Conservation (phyloP, 345 rosid genomes). For the Pistacia atlantica region DNA sequence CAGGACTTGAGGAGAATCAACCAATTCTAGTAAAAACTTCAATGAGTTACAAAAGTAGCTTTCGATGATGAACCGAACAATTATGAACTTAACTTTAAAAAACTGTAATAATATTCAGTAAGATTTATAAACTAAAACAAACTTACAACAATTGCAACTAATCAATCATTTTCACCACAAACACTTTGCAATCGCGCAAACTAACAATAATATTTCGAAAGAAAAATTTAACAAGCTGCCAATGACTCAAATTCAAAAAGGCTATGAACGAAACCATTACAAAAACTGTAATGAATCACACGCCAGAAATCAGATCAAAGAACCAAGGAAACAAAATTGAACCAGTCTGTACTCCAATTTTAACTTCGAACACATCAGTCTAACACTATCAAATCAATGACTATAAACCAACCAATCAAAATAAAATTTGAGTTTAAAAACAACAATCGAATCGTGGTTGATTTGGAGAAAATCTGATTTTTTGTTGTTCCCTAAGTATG, state of each 20-base stretch:
- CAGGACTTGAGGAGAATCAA: too few relatives aligned
- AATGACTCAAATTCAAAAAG: background rate
- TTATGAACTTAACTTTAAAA: background rate
- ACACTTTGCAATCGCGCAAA: too few relatives aligned
- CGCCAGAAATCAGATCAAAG: background rate
- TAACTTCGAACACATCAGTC: background rate
- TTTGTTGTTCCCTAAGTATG: too few relatives aligned
- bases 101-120: too few relatives aligned
- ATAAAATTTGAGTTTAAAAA: background rate
- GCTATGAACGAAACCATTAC: background rate
- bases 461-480: too few relatives aligned
- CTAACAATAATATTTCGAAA: too few relatives aligned
- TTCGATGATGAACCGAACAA: background rate
- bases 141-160: too few relatives aligned
- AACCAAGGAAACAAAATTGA: background rate
- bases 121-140: too few relatives aligned
- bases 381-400: conserved; percentile 1
- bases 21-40: background rate
- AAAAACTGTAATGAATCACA: too few relatives aligned
- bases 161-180: too few relatives aligned
- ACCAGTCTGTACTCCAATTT: background rate
- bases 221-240: background rate
- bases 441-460: background rate
- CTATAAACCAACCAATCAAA: background rate
- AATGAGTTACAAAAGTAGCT: background rate